phyloP scores from a whole-genome alignment of 2,329 filamentous ascomycete species.

The Corynespora cassiicola region DNA sequence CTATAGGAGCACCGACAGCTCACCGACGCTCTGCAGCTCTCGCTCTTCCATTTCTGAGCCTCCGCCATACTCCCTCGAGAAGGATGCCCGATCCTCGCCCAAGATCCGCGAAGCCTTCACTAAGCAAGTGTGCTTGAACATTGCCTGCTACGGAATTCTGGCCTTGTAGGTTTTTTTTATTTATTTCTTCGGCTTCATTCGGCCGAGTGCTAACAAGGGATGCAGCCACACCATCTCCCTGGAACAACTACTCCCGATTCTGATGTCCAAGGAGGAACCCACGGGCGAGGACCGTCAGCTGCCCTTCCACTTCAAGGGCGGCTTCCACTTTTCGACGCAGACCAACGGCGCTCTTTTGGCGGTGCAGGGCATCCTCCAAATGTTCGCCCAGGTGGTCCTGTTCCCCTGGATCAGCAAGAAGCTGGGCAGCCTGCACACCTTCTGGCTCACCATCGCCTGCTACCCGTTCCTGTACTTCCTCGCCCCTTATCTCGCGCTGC shows the following conservation, averaged over 20 bases:
- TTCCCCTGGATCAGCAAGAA: constrained; percentile 79
- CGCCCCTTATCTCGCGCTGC: constrained; percentile 86
- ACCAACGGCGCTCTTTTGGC: constrained; percentile 88
- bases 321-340: constrained; percentile 83
- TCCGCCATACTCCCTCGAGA: constrained; percentile 43
- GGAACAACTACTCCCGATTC: constrained; percentile 90
- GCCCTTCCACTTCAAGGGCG: constrained; percentile 88
- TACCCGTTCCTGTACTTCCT: constrained; percentile 90
- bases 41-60: constrained; percentile 37
- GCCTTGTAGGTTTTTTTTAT: constrained; percentile 76
- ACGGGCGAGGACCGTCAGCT: constrained; percentile 59
- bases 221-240: constrained; percentile 93
- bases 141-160: constrained; percentile 87
- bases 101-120: constrained; percentile 72
- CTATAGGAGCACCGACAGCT: constrained; percentile 67
- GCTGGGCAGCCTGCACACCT: constrained; percentile 80
- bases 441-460: constrained; percentile 78
- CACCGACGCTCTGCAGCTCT: constrained; percentile 55
- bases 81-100: constrained; percentile 25
- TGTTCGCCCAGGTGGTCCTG: constrained; percentile 82
- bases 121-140: constrained; percentile 82
- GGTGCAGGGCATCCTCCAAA: constrained; percentile 86
- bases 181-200: constrained; percentile 14
- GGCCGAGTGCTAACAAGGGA: constrained; percentile 21
- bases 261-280: constrained; percentile 75